Evolutionary conservation across 2,329 filamentous ascomycete species (phyloP), one percentile per base, ranked within the genome.

Genomic region (Diplodia scrobiculata): DNA sequence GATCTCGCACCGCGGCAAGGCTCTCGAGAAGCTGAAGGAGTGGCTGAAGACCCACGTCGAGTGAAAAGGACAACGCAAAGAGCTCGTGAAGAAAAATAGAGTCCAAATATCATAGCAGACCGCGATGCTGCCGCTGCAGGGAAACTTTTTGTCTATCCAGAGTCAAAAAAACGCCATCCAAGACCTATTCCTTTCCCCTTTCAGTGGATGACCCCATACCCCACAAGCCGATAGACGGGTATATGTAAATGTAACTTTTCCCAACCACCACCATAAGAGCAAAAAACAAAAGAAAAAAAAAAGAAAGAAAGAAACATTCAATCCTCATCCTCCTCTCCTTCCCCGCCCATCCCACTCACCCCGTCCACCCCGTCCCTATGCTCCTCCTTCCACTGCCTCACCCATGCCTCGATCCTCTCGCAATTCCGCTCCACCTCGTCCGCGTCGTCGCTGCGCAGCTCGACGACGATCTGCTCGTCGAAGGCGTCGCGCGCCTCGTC

Each of bases 381-480:
- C 74, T 92, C 85, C 75, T 84, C 83, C 81, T 86, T 92, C 95
- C 95, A 98, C 72, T 89, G 85, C 77, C 85, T 84, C 32, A 96
- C 75, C 95, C 95, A 99, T 65, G 82, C 78, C 75, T 91, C 88
- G 68, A 98, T 89, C 69, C 94, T 84, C 72, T 92, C 91, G 45
- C 97, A 83, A 76, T 99, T 99, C 68, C 81, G 85, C 72, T 99
- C 94, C 77, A 99, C 90, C 78, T 97, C 91, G 50, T 91, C 89
- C 2, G 87, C 84, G 64, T 85, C 85, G 75, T 96, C 90, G 78
- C 94, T 98, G 73, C 82, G 87, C 73, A 99, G 80, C 78, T 97
- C 92, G 29, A 98, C 90, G 45, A 99, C 89, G 71, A 96, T 91
- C 74, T 95, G 87, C 77, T 90, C 87, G 64, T 91, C 90, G 73